Evolutionary conservation across 176 grass and related monocot genomes (phyloP), one percentile per base, ranked within the genome.

Genomic region (Zoysia japonica): DNA sequence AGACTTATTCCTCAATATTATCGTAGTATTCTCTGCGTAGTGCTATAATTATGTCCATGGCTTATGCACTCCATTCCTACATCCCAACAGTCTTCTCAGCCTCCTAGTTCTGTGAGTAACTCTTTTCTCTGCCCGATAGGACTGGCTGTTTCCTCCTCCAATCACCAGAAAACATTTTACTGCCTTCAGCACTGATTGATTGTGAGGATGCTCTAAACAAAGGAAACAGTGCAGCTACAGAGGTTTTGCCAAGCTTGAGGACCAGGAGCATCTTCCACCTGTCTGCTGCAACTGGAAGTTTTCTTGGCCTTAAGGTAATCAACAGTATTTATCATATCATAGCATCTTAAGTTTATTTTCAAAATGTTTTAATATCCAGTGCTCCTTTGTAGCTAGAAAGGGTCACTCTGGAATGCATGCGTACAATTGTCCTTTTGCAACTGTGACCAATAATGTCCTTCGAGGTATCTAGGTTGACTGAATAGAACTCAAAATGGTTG

Each of bases 191-290:
- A 1, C 55, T 99, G 41, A 70, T 72, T 38, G 90, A 90, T 81
- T 78, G 65, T 64, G 96, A 99, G 84, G 92, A 95, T 70, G 67
- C 86, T 87, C 83, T 99, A 72, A 99, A 93, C 64, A 91, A 93
- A 83, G 88, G 88, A 78, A 88, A 42, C 56, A 81, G 64, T 40
- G 85, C 86, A 72, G 77, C 90, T 39, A 81, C 69, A 0, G 92
- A 99, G 61, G 78, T 87, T 76, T 99, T 99, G 75, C 75, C 82
- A 63, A 99, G 84, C 78, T 89, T 95, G 70, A 90, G 90, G 69
- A 95, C 88, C 60, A 95, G 91, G 76, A 99, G 96, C 88, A 95
- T 99, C 65, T 92, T 99, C 50, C 88, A 99, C 40, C 74, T 95
- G 67, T 87, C 95, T 85, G 86, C 90, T 60, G 88, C 88, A 69